Conservation (phyloP, 225 moss, liverwort and hornwort genomes). For the Pleurozium schreberi region DNA sequence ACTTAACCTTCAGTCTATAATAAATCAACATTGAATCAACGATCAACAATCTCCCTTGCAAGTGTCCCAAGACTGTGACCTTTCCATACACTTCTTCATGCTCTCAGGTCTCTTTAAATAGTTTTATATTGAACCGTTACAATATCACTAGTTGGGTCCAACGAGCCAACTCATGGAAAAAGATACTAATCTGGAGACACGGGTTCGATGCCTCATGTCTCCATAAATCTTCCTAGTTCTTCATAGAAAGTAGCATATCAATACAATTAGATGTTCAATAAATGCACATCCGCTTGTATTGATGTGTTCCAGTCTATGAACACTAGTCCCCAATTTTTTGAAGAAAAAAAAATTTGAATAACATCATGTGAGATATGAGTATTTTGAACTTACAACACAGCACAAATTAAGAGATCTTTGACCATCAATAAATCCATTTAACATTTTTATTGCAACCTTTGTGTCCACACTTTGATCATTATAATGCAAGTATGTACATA, state of each 20-base stretch:
- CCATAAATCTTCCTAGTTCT: no score
- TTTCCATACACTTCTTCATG: neutral
- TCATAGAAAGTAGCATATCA: neutral
- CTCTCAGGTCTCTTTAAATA: neutral
- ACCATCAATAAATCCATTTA: no score
- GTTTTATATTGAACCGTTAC: neutral
- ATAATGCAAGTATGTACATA: neutral
- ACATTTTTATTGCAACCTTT: neutral
- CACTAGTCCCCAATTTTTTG: neutral
- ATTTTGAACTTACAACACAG: rapidly evolving
- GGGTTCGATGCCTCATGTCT: neutral
- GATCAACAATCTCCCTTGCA: neutral
- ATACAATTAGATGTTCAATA: neutral
- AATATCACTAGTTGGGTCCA: neutral
- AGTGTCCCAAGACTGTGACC: neutral
- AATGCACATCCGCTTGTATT: neutral
- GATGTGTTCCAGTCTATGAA: neutral
- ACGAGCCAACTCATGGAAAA: rapidly evolving
- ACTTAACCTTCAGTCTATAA: neutral
- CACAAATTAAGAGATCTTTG: neutral
- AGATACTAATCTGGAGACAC: neutral
- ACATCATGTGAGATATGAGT: neutral
- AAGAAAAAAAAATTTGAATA: neutral
- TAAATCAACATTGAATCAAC: no score
- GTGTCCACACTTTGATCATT: neutral